phyloP scores from a whole-genome alignment of 2,329 filamentous ascomycete species.

The Phyllosticta citribraziliensis region DNA sequence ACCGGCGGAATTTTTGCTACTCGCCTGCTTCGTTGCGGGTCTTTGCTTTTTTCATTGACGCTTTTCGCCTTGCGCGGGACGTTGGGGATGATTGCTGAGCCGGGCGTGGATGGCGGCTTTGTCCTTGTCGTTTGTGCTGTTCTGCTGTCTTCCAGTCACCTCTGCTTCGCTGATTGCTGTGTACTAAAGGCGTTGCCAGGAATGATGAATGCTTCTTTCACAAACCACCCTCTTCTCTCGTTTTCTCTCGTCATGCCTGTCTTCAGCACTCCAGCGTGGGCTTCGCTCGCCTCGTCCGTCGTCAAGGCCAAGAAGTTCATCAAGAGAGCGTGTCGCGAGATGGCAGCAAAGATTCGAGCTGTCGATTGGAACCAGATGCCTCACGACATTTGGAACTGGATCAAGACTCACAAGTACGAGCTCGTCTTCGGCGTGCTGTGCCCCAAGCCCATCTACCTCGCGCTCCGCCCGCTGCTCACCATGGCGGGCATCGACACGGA shows the following conservation, averaged over 20 bases:
- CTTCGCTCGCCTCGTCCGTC: too few relatives aligned
- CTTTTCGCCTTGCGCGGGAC: slow-evolving; percentile 23
- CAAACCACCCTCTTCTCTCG: neutral
- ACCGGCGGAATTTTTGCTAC: slow-evolving; percentile 40
- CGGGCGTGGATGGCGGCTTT: neutral
- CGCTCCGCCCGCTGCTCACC: neutral
- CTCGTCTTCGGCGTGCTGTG: neutral
- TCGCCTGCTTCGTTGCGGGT: slow-evolving; percentile 13
- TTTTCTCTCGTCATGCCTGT: neutral
- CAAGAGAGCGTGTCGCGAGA: neutral
- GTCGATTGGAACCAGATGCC: neutral
- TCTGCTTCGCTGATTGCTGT: neutral
- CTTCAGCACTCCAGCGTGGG: neutral
- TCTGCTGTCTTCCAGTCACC: neutral
- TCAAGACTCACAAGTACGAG: neutral
- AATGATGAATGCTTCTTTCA: neutral
- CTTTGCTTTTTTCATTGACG: slow-evolving; percentile 32
- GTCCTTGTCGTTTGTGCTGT: neutral
- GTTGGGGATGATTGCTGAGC: slow-evolving; percentile 24
- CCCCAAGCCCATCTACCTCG: neutral
- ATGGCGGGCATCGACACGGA: neutral
- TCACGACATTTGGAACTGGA: neutral
- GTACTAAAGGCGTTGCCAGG: too few relatives aligned
- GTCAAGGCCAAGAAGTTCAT: neutral
- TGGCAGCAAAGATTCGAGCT: neutral